A percentile compares a stretch with the other conserved stretches of the same genome.
Conservation (phyloP, 2,329 filamentous ascomycete genomes). For the Gnomoniopsis smithogilvyi region DNA sequence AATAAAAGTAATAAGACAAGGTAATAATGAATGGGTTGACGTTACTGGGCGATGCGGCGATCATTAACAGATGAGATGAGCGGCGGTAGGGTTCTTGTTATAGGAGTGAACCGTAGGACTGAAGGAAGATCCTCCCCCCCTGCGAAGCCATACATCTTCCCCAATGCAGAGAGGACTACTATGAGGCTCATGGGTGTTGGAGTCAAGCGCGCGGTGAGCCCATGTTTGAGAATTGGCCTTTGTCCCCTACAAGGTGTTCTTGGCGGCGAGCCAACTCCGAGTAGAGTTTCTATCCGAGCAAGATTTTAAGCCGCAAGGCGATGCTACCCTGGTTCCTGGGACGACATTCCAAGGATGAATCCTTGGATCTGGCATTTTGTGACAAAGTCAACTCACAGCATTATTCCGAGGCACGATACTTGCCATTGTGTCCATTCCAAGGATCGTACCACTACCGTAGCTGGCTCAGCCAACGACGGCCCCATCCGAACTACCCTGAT, state of each 20-base stretch:
- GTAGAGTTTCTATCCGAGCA: neutral
- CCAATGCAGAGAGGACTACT: no score
- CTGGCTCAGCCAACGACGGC: neutral
- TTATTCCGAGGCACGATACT: neutral
- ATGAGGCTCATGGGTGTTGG: no score
- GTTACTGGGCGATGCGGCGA: neutral
- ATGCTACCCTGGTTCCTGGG: neutral
- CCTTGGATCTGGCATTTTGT: neutral
- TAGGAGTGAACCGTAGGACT: neutral
- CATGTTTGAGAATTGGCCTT: constrained; percentile 12
- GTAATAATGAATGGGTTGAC: neutral
- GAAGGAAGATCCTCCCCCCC: no score
- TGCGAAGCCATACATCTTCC: no score
- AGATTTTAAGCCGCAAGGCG: neutral
- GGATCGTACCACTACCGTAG: neutral
- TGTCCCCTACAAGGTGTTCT: constrained; percentile 1
- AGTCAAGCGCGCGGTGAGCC: neutral
- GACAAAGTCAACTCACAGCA: neutral
- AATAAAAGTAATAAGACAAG: no score
- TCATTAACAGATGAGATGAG: neutral
- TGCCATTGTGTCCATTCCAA: neutral
- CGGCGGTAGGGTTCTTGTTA: constrained; percentile 5
- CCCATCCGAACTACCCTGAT: neutral
- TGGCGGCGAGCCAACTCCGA: neutral
- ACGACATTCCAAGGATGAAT: neutral